These are phyloP conservation scores for Bacterosira constricta DNA, from an alignment of 108 stramenopile genomes.

Conservation along the genomic window DNA sequence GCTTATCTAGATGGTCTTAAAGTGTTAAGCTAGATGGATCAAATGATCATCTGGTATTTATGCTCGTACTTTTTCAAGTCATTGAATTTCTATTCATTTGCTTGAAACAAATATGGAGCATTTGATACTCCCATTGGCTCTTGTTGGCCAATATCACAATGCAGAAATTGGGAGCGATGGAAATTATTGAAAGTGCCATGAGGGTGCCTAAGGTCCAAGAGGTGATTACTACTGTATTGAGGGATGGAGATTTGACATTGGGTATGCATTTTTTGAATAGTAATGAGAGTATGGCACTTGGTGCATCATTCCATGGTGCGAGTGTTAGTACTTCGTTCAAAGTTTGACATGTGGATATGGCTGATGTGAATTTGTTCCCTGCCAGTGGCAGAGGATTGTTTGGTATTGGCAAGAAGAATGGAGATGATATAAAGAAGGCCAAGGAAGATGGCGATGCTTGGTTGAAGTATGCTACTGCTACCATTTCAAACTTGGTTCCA, in stretches of 20 bases:
- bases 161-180: constrained; percentile 88
- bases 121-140: no score
- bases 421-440: constrained; percentile 4
- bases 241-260: constrained; percentile 70
- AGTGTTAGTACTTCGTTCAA: constrained; percentile 96
- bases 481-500: constrained; percentile 80
- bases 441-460: constrained; percentile 55
- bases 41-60: no score
- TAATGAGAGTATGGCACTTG: constrained; percentile 97
- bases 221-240: constrained; percentile 52
- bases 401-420: constrained; percentile 51
- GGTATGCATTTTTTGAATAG: constrained; percentile 98
- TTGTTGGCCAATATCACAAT: constrained; percentile 82
- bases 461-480: constrained; percentile 87
- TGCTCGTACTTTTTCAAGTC: no score
- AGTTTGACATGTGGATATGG: constrained; percentile 95
- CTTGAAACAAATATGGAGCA: no score
- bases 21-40: no score
- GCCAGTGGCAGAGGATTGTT: constrained; percentile 54
- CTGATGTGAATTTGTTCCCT: constrained; percentile 86
- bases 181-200: constrained; percentile 98
- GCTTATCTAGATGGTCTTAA: no score
- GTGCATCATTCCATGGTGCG: constrained; percentile 97
- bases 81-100: no score
- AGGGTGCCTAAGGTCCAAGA: constrained; percentile 94